A percentile compares a stretch with the other conserved stretches of the same genome.
phyloP scores from a whole-genome alignment of 2,329 filamentous ascomycete genomes.

The Beauveria rudraprayagi region DNA sequence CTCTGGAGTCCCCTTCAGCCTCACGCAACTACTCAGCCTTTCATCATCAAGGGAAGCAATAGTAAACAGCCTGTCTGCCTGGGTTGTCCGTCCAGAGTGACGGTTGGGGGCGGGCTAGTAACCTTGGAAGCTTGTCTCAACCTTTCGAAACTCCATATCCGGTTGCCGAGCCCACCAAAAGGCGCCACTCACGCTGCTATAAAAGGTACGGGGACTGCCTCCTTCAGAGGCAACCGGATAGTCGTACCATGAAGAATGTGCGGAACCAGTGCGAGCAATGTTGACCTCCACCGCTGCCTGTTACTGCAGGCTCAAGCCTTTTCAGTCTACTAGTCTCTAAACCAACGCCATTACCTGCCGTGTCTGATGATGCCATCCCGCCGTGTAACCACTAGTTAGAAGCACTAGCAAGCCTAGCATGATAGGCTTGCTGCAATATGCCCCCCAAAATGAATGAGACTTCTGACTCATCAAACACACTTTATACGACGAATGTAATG shows the following conservation, averaged over 20 bases:
- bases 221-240: neutral
- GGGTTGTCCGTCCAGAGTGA: neutral
- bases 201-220: neutral
- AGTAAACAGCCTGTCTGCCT: neutral
- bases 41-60: neutral
- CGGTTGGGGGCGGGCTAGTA: neutral
- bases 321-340: neutral
- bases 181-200: neutral
- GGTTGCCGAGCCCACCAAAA: neutral
- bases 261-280: neutral
- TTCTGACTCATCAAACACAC: no score
- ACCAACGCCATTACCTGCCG: neutral
- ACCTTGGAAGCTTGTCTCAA: neutral
- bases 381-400: neutral
- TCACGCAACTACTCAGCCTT: neutral
- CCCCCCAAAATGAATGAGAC: neutral
- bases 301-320: neutral
- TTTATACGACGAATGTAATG: no score
- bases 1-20: neutral
- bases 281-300: neutral
- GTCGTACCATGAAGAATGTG: neutral
- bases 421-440: neutral
- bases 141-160: neutral
- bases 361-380: neutral
- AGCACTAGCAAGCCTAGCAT: neutral